Evolutionary conservation across 2,329 filamentous ascomycete genomes (phyloP), one percentile per base, ranked within the genome.

Genomic region (Davidsoniella eucalypti): DNA sequence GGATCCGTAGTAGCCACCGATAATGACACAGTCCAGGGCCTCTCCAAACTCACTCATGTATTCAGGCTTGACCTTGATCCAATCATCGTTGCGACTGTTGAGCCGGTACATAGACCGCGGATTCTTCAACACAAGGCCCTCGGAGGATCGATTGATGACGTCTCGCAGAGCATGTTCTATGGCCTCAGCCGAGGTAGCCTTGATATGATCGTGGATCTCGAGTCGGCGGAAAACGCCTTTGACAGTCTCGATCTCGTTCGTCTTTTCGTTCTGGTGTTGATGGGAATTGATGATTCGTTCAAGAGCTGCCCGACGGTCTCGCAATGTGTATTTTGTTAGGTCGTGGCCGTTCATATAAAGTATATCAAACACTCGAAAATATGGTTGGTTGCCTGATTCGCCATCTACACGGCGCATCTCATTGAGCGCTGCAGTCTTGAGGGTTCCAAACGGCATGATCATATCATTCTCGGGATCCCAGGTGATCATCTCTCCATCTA

Each of bases 51-150:
- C 90, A 2, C 81, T 81, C 88, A 96, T 95, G 63, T 98, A 98
- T 56, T 98, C 92, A 1, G 92, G 92, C 60, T 98, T 98, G 7
- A 98, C 88, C 62, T 98, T 98, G 66, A 95, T 82, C 92, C 92
- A 98, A 64, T 94, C 86, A 58, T 94, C 85, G 58, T 93, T 92
- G 44, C 92, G 82, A 57, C 86, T 84, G 60, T 94, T 94, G 8
- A 96, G 72, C 5, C 78, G 75, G 62, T 98, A 98, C 59, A 78
- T 74, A 0, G 88, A 94, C 4, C 82, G 74, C 6, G 92, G 92
- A 55, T 94, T 96, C 68, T 98, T 98, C 48, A 96, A 67, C 0
- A 98, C 87, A 0, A 96, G 70, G 1, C 92, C 92, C 63, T 96
- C 92, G 0, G 84, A 90, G 0, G 85, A 79, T 55, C 90, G 83